phyloP scores from a whole-genome alignment of 495 filamentous ascomycete species.

The Tuber magnatum region DNA sequence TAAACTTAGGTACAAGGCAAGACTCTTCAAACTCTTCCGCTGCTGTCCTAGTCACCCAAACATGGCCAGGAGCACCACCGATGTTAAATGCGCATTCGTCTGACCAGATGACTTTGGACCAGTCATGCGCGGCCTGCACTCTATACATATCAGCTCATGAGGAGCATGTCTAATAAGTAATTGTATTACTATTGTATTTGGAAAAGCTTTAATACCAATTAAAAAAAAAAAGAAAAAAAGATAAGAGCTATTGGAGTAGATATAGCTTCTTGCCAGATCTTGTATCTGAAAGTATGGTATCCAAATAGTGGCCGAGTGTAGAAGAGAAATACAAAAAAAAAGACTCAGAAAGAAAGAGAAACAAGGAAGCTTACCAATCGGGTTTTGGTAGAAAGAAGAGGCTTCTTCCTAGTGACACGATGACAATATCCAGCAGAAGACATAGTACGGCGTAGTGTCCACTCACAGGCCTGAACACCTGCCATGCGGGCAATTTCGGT shows the following conservation, averaged over 20 bases:
- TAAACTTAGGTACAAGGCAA: conserved; percentile 17
- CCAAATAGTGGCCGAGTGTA: no score
- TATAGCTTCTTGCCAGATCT: no score
- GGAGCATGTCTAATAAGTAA: background rate
- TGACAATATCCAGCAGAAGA: background rate
- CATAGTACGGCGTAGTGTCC: background rate
- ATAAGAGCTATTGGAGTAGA: no score
- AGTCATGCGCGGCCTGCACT: background rate
- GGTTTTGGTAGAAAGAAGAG: no score
- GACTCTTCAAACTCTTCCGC: conserved; percentile 1
- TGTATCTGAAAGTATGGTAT: no score
- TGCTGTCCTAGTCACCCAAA: background rate
- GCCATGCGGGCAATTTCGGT: background rate
- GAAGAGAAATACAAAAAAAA: no score
- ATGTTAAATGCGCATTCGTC: conserved; percentile 13
- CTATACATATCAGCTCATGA: background rate
- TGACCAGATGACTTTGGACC: conserved; percentile 7
- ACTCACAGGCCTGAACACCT: no score
- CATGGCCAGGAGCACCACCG: conserved; percentile 1
- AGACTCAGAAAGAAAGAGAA: no score
- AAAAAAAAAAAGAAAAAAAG: no score
- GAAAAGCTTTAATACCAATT: no score
- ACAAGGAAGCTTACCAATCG: background rate
- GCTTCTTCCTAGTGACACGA: background rate
- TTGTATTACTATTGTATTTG: background rate